phyloP scores from a whole-genome alignment of 192 early-diverging fungal species.

The Coemansia sp. region DNA sequence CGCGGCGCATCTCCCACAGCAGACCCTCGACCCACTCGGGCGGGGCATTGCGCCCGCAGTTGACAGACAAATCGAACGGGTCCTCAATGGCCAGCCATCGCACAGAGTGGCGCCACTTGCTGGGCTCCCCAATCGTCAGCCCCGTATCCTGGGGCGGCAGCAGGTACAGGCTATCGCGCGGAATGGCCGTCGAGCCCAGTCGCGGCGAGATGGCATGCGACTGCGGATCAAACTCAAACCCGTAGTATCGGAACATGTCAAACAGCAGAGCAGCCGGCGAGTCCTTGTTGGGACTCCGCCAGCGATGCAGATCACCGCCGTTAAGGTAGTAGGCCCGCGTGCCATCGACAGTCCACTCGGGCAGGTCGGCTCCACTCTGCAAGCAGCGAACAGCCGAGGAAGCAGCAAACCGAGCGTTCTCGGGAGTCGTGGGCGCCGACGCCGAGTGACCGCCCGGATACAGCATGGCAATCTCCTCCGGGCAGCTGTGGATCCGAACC shows the following conservation, averaged over 20 bases:
- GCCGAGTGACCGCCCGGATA: not conserved
- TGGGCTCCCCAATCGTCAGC: constrained; percentile 7
- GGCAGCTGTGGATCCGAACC: not conserved
- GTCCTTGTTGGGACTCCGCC: constrained; percentile 32
- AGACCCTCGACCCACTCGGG: constrained; percentile 41
- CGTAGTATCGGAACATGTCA: constrained; percentile 36
- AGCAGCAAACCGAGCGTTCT: not conserved
- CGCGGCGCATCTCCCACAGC: constrained; percentile 52
- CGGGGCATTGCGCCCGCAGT: constrained; percentile 36
- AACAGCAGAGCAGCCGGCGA: constrained; percentile 16
- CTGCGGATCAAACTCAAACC: constrained; percentile 29
- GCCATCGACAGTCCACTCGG: constrained; percentile 10
- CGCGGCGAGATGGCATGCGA: constrained; percentile 29
- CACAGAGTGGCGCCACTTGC: constrained; percentile 16
- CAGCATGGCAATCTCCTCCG: not conserved
- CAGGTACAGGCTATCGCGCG: constrained; percentile 17
- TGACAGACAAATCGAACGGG: constrained; percentile 29
- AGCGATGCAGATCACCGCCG: not conserved
- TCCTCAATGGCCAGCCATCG: constrained; percentile 46
- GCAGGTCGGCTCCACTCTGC: not conserved
- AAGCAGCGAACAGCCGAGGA: constrained; percentile 3
- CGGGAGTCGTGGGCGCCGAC: not conserved
- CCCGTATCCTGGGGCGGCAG: constrained; percentile 6
- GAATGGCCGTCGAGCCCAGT: constrained; percentile 21
- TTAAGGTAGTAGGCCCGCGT: constrained; percentile 19